phyloP scores from a whole-genome alignment of 352 stramenopile genomes.

The Phytophthora cajani region DNA sequence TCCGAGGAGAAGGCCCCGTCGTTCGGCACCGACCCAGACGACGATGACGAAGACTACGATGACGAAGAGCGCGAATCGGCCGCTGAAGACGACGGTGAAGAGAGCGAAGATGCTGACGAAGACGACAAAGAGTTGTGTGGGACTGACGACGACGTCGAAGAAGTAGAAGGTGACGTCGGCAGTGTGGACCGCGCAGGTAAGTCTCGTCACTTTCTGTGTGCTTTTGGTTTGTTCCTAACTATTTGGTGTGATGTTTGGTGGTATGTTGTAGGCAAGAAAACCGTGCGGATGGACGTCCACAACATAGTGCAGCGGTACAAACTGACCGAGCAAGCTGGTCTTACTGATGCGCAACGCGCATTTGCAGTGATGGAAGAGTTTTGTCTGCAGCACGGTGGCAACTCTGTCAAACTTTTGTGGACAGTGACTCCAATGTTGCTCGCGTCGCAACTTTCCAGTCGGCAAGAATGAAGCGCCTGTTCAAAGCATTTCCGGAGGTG shows the following conservation, averaged over 20 bases:
- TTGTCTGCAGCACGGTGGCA: background rate
- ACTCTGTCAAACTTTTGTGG: conserved; percentile 1
- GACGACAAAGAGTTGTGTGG: background rate
- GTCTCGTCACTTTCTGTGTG: conserved; percentile 6
- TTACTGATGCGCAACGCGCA: conserved; percentile 5
- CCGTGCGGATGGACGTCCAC: conserved; percentile 12
- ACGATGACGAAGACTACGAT: background rate
- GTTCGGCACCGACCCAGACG: background rate
- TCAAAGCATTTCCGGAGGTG: too few relatives aligned
- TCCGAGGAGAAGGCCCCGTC: background rate
- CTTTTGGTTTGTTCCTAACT: background rate
- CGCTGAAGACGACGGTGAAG: too few relatives aligned
- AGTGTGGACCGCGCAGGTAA: too few relatives aligned
- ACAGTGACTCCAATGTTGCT: background rate
- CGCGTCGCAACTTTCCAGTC: conserved; percentile 11
- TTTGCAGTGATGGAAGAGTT: conserved; percentile 17
- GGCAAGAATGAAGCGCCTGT: background rate
- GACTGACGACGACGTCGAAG: too few relatives aligned
- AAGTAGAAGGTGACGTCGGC: background rate
- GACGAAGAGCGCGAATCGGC: too few relatives aligned
- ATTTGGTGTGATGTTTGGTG: background rate
- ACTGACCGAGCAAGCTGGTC: background rate
- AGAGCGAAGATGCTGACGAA: background rate
- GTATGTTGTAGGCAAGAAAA: conserved; percentile 5
- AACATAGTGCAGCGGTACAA: conserved; percentile 16